A percentile compares a stretch with the other conserved stretches of the same genome.
Evolutionary conservation across 331 rosid species (phyloP).

Genomic region (Cydonia oblonga): DNA sequence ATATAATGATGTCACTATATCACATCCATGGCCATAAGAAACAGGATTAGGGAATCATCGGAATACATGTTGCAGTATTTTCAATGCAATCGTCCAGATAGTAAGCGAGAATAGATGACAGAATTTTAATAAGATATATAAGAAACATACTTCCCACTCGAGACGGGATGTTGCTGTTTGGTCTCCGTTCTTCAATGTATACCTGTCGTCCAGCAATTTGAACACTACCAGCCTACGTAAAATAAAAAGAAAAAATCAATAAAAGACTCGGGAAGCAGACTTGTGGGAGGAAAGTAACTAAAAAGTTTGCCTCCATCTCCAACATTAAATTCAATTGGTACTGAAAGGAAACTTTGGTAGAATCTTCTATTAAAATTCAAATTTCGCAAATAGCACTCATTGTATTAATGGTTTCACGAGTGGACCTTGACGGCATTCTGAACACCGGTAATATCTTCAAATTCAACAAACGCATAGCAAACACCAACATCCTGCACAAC

Average conservation of each 20-base stretch:
- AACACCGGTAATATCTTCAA: constrained; percentile 76
- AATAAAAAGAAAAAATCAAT: background rate
- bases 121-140: background rate
- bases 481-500: constrained; percentile 85
- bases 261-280: background rate
- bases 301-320: background rate
- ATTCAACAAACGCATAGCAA: constrained; percentile 95
- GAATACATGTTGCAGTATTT: background rate
- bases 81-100: background rate
- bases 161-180: constrained; percentile 72
- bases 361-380: background rate
- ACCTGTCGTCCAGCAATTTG: constrained; percentile 77
- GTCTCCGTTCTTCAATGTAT: constrained; percentile 96
- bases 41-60: background rate
- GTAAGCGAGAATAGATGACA: background rate
- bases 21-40: background rate
- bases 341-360: background rate
- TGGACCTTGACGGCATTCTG: constrained; percentile 84
- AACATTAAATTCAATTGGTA: background rate
- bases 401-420: background rate
- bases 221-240: constrained; percentile 57
- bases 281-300: background rate
- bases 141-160: constrained; percentile 67
- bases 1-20: background rate
- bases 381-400: background rate